phyloP scores from a whole-genome alignment of 1,284 basidiomycete species.

The Laetiporus sulphureus region DNA sequence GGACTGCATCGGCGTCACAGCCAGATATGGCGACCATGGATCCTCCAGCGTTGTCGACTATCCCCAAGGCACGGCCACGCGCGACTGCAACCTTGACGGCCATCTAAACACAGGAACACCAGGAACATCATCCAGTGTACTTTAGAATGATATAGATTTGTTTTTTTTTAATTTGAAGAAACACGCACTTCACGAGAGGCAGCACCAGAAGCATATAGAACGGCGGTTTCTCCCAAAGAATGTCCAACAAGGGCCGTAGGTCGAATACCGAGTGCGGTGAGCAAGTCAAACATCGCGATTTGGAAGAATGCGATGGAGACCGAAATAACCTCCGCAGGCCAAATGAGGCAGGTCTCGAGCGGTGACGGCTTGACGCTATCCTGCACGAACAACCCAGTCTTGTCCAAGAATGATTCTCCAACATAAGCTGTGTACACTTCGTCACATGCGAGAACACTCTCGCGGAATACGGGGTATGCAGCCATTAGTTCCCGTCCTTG shows the following conservation, averaged over 20 bases:
- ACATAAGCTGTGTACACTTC: slow-evolving; percentile 2
- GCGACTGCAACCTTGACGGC: slow-evolving; percentile 35
- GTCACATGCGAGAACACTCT: slow-evolving; percentile 4
- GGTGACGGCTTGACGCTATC: neutral
- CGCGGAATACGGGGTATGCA: slow-evolving; percentile 2
- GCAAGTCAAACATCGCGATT: slow-evolving; percentile 35
- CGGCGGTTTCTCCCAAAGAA: slow-evolving; percentile 35
- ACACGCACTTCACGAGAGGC: slow-evolving; percentile 12
- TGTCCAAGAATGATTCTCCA: slow-evolving; percentile 2
- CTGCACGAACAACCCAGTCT: slow-evolving; percentile 4
- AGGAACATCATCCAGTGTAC: neutral
- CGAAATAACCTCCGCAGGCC: slow-evolving; percentile 25
- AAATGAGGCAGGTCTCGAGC: neutral
- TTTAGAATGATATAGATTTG: too few species aligned
- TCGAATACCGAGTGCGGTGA: slow-evolving; percentile 26
- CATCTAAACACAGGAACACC: slow-evolving; percentile 17
- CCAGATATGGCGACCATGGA: slow-evolving; percentile 39
- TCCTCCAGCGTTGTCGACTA: slow-evolving; percentile 26
- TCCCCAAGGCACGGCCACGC: slow-evolving; percentile 29
- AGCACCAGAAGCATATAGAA: slow-evolving; percentile 37
- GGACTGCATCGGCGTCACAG: slow-evolving; percentile 3
- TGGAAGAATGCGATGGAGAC: slow-evolving; percentile 31
- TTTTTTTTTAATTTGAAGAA: neutral
- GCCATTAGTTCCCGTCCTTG: slow-evolving; percentile 4
- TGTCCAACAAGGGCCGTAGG: slow-evolving; percentile 35